These are phyloP conservation scores for Gymnopilus junonius DNA, from an alignment of 768 basidiomycete species.

Conservation along the genomic window DNA sequence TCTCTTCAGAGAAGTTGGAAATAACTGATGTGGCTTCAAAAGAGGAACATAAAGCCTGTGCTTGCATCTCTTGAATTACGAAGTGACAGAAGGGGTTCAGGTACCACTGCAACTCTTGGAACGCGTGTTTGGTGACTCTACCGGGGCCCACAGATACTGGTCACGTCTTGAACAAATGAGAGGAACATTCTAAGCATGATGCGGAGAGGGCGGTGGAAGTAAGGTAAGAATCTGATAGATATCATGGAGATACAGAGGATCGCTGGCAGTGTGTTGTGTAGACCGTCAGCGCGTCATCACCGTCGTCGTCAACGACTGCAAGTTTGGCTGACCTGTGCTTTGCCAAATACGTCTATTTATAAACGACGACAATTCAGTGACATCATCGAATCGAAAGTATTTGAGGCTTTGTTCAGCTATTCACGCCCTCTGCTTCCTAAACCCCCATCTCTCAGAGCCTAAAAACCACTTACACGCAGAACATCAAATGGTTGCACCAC, in stretches of 20 bases:
- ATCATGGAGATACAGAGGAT: background rate
- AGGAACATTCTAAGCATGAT: background rate
- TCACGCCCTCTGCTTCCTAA: background rate
- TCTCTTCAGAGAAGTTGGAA: conserved; percentile 5
- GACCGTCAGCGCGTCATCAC: background rate
- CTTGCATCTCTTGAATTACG: background rate
- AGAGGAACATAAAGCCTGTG: background rate
- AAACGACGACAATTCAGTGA: background rate
- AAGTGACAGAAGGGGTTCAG: background rate
- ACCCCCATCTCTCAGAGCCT: background rate
- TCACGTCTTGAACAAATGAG: background rate
- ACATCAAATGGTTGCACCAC: conserved; percentile 36
- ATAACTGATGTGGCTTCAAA: background rate
- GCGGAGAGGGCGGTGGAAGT: too few species aligned
- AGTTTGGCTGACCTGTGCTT: background rate
- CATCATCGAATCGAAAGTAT: background rate
- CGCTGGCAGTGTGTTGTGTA: background rate
- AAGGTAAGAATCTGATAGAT: background rate
- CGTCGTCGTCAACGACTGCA: background rate
- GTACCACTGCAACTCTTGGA: background rate
- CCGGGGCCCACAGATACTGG: background rate
- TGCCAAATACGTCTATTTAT: conserved; percentile 3
- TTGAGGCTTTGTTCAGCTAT: background rate
- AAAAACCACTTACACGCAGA: background rate
- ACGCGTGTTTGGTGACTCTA: background rate